Base-by-base conservation (phyloP, 345 rosid species). In the Rhizophora apiculata region DNA sequence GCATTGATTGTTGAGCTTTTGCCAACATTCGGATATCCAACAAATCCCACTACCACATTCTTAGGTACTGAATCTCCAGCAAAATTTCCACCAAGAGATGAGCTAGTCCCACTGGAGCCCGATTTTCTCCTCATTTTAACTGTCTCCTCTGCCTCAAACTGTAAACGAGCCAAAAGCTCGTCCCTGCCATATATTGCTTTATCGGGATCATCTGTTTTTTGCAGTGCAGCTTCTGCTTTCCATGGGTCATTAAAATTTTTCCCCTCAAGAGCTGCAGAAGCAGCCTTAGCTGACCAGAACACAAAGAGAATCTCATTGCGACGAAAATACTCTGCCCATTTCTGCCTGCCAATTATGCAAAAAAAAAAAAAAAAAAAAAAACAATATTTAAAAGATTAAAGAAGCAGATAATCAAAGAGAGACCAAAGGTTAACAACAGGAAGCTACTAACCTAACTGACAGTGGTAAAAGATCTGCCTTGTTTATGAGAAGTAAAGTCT, bases 281-380 rank as follows among this genome's bases (percentile, higher is more conserved):
- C 97, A 76, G 91, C 96, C 85, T 90, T 95, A 30, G 97, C 99
- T 58, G 99, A 92, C 96, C 96, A 95, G 83, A 95, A 95, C 16
- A 92, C 65, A 52, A 78, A 92, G 13, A 95, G 78, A 76, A 90
- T 90, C 15, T 73, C 77, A 60, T 84, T 82, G 32, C 60, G 79
- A 57, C 37, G 59, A 74, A 95, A 95, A 76, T 82, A 95, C 46
- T 82, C 76, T 0, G 91, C 96, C 99, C 97, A 95, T 73, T 78
- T 92, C 75, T 80, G 83, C 87, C 99, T 92, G 86, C 21, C 52
- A 24, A 15, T 58, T 62, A 63, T 66, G 51, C 60, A 52, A 65
- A 63, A 22, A 54, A 64, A 63, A 22, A 54, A 64, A 63, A 52
- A 65, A 63, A 22, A 54, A 64, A 63, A 22, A 54, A 64, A 63